Percentiles rank a stretch among this genome's conserved stretches.
Evolutionary conservation across 345 rosid genomes (phyloP).

Genomic region (Orychophragmus violaceus): DNA sequence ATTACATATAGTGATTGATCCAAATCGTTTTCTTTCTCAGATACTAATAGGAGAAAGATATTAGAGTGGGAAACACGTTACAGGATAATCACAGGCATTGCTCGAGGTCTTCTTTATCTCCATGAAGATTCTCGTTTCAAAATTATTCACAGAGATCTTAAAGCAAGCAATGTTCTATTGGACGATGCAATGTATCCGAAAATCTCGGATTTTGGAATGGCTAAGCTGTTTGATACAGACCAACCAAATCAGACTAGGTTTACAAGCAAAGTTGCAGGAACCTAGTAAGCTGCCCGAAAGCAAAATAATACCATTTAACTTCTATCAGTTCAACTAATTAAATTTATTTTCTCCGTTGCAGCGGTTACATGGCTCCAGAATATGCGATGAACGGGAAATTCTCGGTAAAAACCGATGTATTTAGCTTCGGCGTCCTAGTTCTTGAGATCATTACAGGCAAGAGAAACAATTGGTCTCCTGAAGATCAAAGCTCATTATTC

Average conservation of each 20-base stretch:
- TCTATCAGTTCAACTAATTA: background rate
- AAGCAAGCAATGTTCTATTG: too few relatives aligned
- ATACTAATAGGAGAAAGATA: background rate
- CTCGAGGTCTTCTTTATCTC: slow-evolving; percentile 28
- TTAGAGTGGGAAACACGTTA: slow-evolving; percentile 24
- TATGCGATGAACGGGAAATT: background rate
- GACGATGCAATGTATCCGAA: too few relatives aligned
- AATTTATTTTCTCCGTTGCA: background rate
- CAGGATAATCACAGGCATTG: slow-evolving; percentile 20
- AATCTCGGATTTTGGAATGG: too few relatives aligned
- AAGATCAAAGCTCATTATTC: background rate
- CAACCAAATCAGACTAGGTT: background rate
- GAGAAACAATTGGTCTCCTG: slow-evolving; percentile 20
- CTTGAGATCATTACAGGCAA: slow-evolving; percentile 5
- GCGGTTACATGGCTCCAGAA: slow-evolving; percentile 8
- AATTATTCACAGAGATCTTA: too few relatives aligned
- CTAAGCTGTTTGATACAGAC: slow-evolving; percentile 15
- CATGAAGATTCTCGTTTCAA: slow-evolving; percentile 56
- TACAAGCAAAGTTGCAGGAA: slow-evolving; percentile 33
- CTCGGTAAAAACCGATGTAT: slow-evolving; percentile 11
- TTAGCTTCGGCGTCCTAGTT: slow-evolving; percentile 7
- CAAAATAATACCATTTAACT: background rate
- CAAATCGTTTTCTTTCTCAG: background rate
- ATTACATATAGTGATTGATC: background rate
- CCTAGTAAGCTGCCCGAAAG: slow-evolving; percentile 26